Evolutionary conservation across 257 asterid species (phyloP).

Genomic region (Nicotiana knightiana): DNA sequence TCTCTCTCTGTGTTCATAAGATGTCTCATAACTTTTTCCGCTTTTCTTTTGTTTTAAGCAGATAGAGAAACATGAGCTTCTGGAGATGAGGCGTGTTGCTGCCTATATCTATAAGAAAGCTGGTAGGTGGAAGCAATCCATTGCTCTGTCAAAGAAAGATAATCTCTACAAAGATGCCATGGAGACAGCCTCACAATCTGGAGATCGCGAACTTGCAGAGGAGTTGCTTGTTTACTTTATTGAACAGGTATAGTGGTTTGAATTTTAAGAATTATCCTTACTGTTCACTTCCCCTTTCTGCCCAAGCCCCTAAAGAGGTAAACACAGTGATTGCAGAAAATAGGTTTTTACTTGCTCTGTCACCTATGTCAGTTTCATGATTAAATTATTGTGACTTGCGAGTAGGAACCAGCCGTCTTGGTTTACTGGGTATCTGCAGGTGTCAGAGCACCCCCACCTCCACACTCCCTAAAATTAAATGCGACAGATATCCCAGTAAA

Average conservation of each 20-base stretch:
- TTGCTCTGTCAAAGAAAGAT: conserved; percentile 96
- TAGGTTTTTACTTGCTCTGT: background rate
- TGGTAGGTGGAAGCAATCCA: conserved; percentile 97
- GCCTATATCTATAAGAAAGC: conserved; percentile 98
- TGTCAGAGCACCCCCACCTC: background rate
- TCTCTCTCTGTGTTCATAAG: conserved; percentile 1
- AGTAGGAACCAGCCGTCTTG: background rate
- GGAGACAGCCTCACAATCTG: conserved; percentile 99
- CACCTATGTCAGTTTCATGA: background rate
- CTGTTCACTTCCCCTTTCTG: background rate
- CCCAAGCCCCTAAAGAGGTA: background rate
- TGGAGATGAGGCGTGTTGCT: conserved; percentile 99
- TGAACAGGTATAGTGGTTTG: conserved; percentile 58
- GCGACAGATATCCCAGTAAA: background rate
- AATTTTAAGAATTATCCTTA: background rate
- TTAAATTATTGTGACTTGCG: background rate
- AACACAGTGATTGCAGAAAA: background rate
- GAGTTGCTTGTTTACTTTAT: conserved; percentile 94
- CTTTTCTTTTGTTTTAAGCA: conserved; percentile 24
- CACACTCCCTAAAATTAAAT: background rate
- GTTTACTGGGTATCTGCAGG: background rate
- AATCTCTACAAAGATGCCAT: conserved; percentile 94
- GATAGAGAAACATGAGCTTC: conserved; percentile 99
- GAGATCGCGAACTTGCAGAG: conserved; percentile 99
- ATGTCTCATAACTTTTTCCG: background rate